phyloP scores from a whole-genome alignment of 805 yeast species.

The Lipomyces spencermartinsiae region DNA sequence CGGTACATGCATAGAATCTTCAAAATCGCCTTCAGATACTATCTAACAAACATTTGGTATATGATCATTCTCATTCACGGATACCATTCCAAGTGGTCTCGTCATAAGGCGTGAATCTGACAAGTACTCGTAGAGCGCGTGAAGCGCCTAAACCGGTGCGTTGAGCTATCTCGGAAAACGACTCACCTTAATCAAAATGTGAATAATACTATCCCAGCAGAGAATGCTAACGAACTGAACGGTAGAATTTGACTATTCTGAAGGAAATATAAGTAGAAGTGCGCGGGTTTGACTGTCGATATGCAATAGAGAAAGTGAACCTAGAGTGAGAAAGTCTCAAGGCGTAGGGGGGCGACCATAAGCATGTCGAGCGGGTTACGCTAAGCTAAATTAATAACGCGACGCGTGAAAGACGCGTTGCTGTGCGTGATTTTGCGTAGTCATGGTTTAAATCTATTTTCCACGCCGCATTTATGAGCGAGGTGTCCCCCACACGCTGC shows the following conservation, averaged over 20 bases:
- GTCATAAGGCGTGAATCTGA: conserved; percentile 20
- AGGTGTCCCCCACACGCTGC: not conserved
- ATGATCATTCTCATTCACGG: conserved; percentile 15
- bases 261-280: not conserved
- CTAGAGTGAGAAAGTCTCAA: not conserved
- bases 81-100: conserved; percentile 15
- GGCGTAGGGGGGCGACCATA: too few relatives aligned
- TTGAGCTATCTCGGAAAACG: not conserved
- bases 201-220: not conserved
- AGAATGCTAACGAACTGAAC: not conserved
- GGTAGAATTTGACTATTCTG: not conserved
- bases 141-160: not conserved
- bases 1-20: not conserved
- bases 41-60: conserved; percentile 31
- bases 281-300: not conserved
- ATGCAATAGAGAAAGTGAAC: not conserved
- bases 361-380: not conserved
- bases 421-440: not conserved
- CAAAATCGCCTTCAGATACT: conserved; percentile 31
- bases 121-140: not conserved
- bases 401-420: conserved; percentile 4
- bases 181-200: conserved; percentile 4
- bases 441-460: not conserved
- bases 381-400: not conserved
- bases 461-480: not conserved